Base-by-base conservation (phyloP, 345 rosid species). In the Lepidium sativum region DNA sequence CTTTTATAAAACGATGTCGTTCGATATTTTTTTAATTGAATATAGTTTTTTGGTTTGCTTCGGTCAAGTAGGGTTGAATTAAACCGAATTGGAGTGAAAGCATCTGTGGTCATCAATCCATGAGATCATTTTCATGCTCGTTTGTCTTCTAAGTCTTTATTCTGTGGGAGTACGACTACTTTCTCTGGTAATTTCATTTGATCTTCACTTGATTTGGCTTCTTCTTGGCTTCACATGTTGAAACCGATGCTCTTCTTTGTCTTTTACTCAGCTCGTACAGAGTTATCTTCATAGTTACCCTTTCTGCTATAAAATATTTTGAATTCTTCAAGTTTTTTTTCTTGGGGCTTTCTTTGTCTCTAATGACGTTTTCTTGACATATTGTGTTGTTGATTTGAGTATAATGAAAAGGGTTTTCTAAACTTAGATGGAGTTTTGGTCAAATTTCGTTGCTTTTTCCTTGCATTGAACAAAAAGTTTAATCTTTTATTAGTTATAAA, bases 71-170 rank as follows among this genome's bases (percentile, higher is more conserved):
- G 2, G n/a, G 2, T 44, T 23, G 3, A 10, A 55, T 8, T 37
- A 47, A 67, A 67, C 63, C 71, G 65, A 47, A 27, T 2, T 39
- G 2, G 6, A 23, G 64, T 23, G 56, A 7, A 10, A 47, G 65
- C 38, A 39, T 44, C 3, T 63, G 64, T 56, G 52, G 52, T 31
- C 39, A 38, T 56, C 13, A 12, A 25, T 63, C 37, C 43, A 55
- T 25, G 65, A n/a, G 51, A 29, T 38, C 49, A 50, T 31, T 12
- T 27, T 1, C 48, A 1, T 27, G 9, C 27, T 5, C 21, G 5
- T 16, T 42, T 43, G 6, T 43, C 23, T 43, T 18, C 13, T 9
- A 5, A 3, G 23, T 17, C 50, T 17, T 23, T 17, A 25, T 23
- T 17, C 50, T 44, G 50, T 18, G 29, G 6, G 29, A 25, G 29